phyloP scores from a whole-genome alignment of 352 stramenopile genomes.

The Phytophthora sojae region DNA sequence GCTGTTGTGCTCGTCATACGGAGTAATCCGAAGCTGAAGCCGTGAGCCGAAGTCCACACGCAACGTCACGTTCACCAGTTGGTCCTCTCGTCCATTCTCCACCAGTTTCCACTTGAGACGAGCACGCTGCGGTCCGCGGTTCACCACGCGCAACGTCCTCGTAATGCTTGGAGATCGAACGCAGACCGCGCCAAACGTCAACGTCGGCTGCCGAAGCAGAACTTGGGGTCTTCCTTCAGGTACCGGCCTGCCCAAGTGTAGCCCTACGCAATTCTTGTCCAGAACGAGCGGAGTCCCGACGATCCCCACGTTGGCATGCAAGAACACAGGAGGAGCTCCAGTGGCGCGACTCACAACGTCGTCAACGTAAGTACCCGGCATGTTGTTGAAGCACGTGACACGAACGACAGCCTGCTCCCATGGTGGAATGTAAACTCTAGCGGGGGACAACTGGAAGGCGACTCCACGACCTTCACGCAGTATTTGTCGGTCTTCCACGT shows the following conservation, averaged over 20 bases:
- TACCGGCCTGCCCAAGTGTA: conserved; percentile 44
- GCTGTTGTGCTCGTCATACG: conserved; percentile 37
- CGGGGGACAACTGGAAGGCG: conserved; percentile 54
- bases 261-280: conserved; percentile 73
- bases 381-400: conserved; percentile 82
- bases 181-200: conserved; percentile 61
- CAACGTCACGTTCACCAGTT: conserved; percentile 64
- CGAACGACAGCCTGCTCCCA: conserved; percentile 67
- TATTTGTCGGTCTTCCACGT: conserved; percentile 55
- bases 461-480: conserved; percentile 61
- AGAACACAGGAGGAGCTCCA: conserved; percentile 63
- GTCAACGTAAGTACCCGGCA: conserved; percentile 72
- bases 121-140: conserved; percentile 67
- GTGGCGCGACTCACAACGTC: conserved; percentile 64
- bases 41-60: conserved; percentile 57
- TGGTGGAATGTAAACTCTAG: conserved; percentile 46
- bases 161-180: conserved; percentile 51
- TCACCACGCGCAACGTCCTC: conserved; percentile 66
- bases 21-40: conserved; percentile 55
- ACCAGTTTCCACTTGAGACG: conserved; percentile 68
- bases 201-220: conserved; percentile 35
- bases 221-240: conserved; percentile 5
- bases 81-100: conserved; percentile 54
- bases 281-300: conserved; percentile 64
- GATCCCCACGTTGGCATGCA: conserved; percentile 62